Evolutionary conservation across 108 stramenopile genomes (phyloP).

Genomic region (Stephanodiscus minutulus): DNA sequence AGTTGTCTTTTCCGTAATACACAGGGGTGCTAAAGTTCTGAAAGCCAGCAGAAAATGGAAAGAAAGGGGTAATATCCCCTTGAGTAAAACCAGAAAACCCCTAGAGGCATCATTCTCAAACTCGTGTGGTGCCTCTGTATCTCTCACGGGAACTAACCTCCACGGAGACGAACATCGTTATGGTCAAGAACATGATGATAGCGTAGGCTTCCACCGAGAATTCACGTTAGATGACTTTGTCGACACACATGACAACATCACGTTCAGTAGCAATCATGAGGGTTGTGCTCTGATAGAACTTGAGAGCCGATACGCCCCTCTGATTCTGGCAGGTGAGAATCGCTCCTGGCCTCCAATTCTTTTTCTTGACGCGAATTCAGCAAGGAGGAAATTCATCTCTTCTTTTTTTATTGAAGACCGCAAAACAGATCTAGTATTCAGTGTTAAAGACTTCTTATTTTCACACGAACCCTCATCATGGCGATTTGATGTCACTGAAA

Average conservation of each 20-base stretch:
- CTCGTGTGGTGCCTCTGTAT: slow-evolving; percentile 14
- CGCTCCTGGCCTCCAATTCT: not conserved
- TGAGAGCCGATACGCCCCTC: slow-evolving; percentile 40
- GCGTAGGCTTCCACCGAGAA: slow-evolving; percentile 28
- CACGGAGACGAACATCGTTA: slow-evolving; percentile 35
- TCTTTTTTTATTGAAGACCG: slow-evolving; percentile 18
- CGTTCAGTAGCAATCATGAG: slow-evolving; percentile 43
- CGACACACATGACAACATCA: slow-evolving; percentile 33
- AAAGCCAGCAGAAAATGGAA: slow-evolving; percentile 35
- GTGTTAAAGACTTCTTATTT: slow-evolving; percentile 49
- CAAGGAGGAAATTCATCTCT: not conserved
- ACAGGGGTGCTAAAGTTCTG: slow-evolving; percentile 38
- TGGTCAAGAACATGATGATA: slow-evolving; percentile 20
- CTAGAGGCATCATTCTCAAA: slow-evolving; percentile 21
- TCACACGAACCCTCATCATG: slow-evolving; percentile 40
- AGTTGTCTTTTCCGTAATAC: not conserved
- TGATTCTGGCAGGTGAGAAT: slow-evolving; percentile 31
- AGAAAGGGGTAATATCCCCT: slow-evolving; percentile 3
- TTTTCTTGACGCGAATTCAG: not conserved
- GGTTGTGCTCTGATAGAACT: slow-evolving; percentile 46
- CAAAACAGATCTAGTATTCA: slow-evolving; percentile 38
- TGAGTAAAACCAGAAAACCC: slow-evolving; percentile 18
- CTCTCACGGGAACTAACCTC: slow-evolving; percentile 22
- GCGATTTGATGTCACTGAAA: slow-evolving; percentile 43
- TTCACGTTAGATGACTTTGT: slow-evolving; percentile 35